These are phyloP conservation scores for Oleoguttula mirabilis DNA, from an alignment of 495 filamentous ascomycete genomes.

Conservation along the genomic window DNA sequence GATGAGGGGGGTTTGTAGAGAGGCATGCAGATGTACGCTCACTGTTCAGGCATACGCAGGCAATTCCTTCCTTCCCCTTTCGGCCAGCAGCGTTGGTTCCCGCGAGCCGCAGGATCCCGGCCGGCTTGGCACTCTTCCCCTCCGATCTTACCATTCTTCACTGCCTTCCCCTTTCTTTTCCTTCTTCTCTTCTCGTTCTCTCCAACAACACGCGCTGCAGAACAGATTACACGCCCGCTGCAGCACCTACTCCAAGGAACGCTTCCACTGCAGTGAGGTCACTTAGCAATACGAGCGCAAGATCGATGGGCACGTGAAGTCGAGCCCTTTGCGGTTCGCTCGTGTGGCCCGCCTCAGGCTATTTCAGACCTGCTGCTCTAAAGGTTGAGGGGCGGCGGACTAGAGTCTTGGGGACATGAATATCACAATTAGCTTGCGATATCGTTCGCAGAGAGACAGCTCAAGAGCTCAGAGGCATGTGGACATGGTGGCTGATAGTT, in stretches of 20 bases:
- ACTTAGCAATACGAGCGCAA: constrained; percentile 1
- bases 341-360: not conserved
- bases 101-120: not conserved
- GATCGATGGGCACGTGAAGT: not conserved
- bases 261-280: constrained; percentile 1
- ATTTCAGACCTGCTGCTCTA: not conserved
- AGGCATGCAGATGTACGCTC: not conserved
- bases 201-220: not conserved
- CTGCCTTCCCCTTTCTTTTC: not conserved
- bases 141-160: not conserved
- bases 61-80: not conserved
- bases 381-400: not conserved
- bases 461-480: no score
- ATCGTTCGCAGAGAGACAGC: no score
- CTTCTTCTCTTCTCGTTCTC: not conserved
- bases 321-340: not conserved
- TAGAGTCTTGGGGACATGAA: not conserved
- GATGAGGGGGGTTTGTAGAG: constrained; percentile 2
- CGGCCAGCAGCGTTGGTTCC: not conserved
- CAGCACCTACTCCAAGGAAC: not conserved
- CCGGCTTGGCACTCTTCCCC: not conserved
- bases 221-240: not conserved
- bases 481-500: no score
- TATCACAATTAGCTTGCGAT: no score
- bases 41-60: not conserved